Evolutionary conservation across 2,329 filamentous ascomycete species (phyloP).

Genomic region (Fusarium brevicatenulatum): DNA sequence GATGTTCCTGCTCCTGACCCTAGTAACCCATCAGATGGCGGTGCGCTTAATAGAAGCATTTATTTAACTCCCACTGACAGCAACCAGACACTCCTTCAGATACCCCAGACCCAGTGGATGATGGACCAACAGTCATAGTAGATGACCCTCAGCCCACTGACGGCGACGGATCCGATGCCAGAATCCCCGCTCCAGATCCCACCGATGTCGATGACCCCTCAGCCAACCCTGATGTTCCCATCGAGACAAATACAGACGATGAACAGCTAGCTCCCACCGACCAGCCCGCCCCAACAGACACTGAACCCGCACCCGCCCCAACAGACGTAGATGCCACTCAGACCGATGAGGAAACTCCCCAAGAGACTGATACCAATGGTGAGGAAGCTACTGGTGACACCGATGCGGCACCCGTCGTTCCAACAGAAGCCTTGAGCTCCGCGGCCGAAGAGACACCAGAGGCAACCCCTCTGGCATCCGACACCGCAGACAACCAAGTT

Average conservation of each 20-base stretch:
- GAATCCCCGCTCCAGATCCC: not conserved
- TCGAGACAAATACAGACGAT: not conserved
- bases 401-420: not conserved
- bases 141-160: not conserved
- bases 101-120: not conserved
- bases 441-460: conserved; percentile 4
- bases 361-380: conserved; percentile 9
- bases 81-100: not conserved
- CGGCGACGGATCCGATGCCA: not conserved
- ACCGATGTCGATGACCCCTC: not conserved
- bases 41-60: not conserved
- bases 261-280: not conserved
- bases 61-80: not conserved
- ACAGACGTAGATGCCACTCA: not conserved
- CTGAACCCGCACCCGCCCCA: not conserved
- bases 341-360: not conserved
- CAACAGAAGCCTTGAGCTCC: not conserved
- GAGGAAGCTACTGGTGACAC: not conserved
- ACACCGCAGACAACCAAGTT: not conserved
- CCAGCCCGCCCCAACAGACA: not conserved
- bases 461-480: conserved; percentile 2
- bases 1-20: not conserved
- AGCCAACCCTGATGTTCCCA: not conserved
- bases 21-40: not conserved
- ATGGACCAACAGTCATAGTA: not conserved